Evolutionary conservation across 139 green algal genomes (phyloP).

Genomic region (Auxenochlorella protothecoides): DNA sequence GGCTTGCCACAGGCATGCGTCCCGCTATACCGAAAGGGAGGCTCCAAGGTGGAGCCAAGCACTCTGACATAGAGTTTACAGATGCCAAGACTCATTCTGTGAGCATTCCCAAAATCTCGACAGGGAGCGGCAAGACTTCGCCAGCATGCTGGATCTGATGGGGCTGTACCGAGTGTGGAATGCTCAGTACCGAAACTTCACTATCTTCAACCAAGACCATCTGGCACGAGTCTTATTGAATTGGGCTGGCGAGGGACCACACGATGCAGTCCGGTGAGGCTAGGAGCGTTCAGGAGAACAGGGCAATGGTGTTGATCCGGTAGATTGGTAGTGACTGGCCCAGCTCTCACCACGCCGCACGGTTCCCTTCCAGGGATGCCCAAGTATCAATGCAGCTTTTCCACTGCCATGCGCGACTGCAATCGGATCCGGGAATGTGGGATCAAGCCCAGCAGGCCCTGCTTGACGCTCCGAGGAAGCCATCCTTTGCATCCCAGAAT

Average conservation of each 20-base stretch:
- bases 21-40: no score
- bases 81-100: no score
- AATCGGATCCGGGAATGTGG: constrained; percentile 35
- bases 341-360: neutral
- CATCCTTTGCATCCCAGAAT: constrained; percentile 66
- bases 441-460: constrained; percentile 43
- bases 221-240: constrained; percentile 62
- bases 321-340: no score
- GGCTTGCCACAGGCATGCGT: no score
- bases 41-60: constrained; percentile 1
- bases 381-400: constrained; percentile 83
- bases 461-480: constrained; percentile 35
- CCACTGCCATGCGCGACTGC: constrained; percentile 54
- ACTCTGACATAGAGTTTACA: constrained; percentile 40
- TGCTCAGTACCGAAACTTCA: constrained; percentile 33
- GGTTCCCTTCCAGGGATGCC: constrained; percentile 37
- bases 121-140: neutral
- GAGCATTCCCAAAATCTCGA: no score
- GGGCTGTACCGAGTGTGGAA: constrained; percentile 82
- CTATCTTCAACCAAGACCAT: constrained; percentile 62
- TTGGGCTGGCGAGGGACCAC: constrained; percentile 31
- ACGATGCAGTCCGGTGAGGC: constrained; percentile 49
- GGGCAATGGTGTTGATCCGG: no score
- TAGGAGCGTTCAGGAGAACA: neutral
- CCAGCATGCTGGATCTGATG: constrained; percentile 58